A percentile compares a stretch with the other conserved stretches of the same genome.
These are phyloP conservation scores for Penicillium cosmopolitanum DNA, from an alignment of 495 filamentous ascomycete species.

Conservation along the genomic window DNA sequence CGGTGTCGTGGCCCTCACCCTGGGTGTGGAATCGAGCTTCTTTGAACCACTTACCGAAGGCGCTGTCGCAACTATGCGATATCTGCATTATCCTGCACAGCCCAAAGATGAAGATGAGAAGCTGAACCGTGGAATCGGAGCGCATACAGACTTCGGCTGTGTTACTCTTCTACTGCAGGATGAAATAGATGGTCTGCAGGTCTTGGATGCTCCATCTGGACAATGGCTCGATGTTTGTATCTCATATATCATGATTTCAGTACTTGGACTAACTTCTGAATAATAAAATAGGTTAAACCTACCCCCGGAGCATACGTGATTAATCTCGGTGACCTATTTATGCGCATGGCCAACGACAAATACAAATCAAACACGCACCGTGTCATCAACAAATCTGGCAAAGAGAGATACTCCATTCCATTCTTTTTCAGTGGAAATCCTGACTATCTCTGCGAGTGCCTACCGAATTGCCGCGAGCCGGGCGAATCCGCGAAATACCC, in stretches of 20 bases:
- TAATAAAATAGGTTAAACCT: slow-evolving; percentile 44
- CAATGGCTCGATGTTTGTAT: slow-evolving; percentile 47
- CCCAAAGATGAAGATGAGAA: slow-evolving; percentile 46
- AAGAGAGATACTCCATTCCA: slow-evolving; percentile 61
- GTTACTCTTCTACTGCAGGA: slow-evolving; percentile 52
- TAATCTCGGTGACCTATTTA: slow-evolving; percentile 60
- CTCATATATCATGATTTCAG: slow-evolving; percentile 22
- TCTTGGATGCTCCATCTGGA: slow-evolving; percentile 54
- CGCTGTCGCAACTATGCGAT: slow-evolving; percentile 48
- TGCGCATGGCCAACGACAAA: slow-evolving; percentile 64
- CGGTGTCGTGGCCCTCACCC: slow-evolving; percentile 32
- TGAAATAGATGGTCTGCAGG: slow-evolving; percentile 50
- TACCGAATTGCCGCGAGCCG: slow-evolving; percentile 50
- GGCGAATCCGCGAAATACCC: slow-evolving; percentile 49
- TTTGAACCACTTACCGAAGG: slow-evolving; percentile 37
- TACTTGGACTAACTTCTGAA: slow-evolving; percentile 15
- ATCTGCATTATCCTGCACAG: slow-evolving; percentile 46
- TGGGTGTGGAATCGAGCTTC: slow-evolving; percentile 37
- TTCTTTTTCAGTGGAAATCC: slow-evolving; percentile 63
- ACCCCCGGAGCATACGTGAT: slow-evolving; percentile 55
- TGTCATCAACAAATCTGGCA: slow-evolving; percentile 50
- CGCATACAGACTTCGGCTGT: slow-evolving; percentile 52
- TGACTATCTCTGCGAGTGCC: slow-evolving; percentile 55
- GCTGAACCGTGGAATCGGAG: slow-evolving; percentile 46
- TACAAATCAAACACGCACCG: slow-evolving; percentile 60